Evolutionary conservation across 2,329 filamentous ascomycete species (phyloP), one percentile per base, ranked within the genome.

Genomic region (Diaporthe humulicola): DNA sequence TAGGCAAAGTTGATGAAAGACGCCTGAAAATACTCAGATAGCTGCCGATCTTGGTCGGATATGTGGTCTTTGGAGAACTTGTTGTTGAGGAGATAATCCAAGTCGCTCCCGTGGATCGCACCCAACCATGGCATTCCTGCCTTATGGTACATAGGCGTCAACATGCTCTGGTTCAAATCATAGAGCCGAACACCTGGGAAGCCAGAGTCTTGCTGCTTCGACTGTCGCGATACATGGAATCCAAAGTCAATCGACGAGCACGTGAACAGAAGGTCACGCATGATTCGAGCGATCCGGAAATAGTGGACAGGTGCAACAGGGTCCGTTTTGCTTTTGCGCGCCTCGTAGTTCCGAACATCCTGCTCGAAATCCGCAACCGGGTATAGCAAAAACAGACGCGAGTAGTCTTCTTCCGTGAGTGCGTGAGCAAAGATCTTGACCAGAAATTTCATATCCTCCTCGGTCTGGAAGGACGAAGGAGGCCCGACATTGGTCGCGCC

Each of bases 91-190:
- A 82, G 66, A 69, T 81, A 82, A 17, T 81, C 73, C 12, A 73
- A 73, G 60, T 82, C 81, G 42, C 80, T 81, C 0, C 80, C 80
- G 54, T 81, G 79, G 4, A 45, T 38, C 0, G 73, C 66, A 9
- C 79, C 78, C 8, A 81, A 10, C 30, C 78, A 82, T 0, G 79
- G 78, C 80, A 81, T 80, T 0, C 79, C 79, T 1, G 74, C 77
- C 0, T 28, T 76, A 0, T 69, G 52, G 33, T 81, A 79, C 15
- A 81, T 33, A 0, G 79, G 77, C 0, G 79, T 76, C 38, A 80
- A 36, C 78, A 81, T 79, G 70, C 77, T 81, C 70, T 82, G 81
- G 52, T 82, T 82, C n/a, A 81, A 57, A 40, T 76, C 73, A 64
- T 82, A 81, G 22, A 78, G 60, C 1, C 77, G 76, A 2, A 80